phyloP scores from a whole-genome alignment of 163 green algal species.

The Scenedesmus sp. region DNA sequence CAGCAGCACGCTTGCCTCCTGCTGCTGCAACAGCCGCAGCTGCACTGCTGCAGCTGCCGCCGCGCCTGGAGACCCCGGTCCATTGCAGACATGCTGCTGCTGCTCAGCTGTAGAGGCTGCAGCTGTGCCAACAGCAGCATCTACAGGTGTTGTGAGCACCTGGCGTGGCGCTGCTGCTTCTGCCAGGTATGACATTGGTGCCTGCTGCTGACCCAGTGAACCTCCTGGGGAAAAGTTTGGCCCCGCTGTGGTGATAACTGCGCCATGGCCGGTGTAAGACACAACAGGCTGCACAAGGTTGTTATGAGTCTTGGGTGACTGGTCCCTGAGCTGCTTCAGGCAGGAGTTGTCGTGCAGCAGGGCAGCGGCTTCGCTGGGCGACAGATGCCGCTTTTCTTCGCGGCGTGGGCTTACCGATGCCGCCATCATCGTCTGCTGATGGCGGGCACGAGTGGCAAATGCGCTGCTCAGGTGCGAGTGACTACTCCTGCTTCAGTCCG shows the following conservation, averaged over 20 bases:
- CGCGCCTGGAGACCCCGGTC: background rate
- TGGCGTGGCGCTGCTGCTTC: background rate
- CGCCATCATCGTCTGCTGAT: slow-evolving; percentile 4
- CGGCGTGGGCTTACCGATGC: slow-evolving; percentile 23
- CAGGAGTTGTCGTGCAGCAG: slow-evolving; percentile 27
- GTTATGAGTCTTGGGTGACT: slow-evolving; percentile 7
- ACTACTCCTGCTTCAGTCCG: background rate
- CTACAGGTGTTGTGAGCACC: background rate
- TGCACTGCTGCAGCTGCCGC: background rate
- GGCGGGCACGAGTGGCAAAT: background rate
- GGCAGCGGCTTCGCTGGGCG: background rate
- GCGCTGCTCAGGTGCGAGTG: background rate
- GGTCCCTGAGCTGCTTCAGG: slow-evolving; percentile 24
- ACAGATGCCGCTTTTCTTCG: slow-evolving; percentile 19
- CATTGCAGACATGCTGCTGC: background rate
- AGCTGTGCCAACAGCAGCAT: background rate
- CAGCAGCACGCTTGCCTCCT: slow-evolving; percentile 5
- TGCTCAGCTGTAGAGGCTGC: background rate
- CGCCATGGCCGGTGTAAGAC: slow-evolving; percentile 14
- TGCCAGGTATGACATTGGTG: background rate
- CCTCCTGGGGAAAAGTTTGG: background rate
- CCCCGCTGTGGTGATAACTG: slow-evolving; percentile 2
- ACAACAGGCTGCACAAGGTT: slow-evolving; percentile 21
- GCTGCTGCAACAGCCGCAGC: background rate
- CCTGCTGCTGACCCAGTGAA: background rate